Conservation (phyloP, 1,139 yeast species). For the Geotrichum reessii region DNA sequence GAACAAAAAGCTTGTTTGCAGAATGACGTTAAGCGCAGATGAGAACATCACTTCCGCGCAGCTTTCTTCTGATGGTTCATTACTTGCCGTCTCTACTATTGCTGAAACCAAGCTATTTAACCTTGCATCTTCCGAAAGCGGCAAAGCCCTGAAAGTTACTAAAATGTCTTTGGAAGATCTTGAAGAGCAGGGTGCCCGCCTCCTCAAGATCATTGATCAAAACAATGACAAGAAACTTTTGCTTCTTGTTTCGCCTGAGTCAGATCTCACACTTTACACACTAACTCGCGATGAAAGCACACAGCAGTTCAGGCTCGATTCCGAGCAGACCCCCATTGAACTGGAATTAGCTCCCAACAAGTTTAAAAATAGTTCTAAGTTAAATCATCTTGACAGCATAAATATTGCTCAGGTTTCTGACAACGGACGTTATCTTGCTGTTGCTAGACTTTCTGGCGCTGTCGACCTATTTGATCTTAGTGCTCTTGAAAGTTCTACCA, state of each 20-base stretch:
- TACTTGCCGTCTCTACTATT: conserved; percentile 67
- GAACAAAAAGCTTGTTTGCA: conserved; percentile 52
- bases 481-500: conserved; percentile 5
- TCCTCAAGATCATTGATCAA: conserved; percentile 20
- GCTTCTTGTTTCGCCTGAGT: conserved; percentile 57
- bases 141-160: conserved; percentile 20
- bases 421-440: conserved; percentile 44
- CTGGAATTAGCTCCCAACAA: conserved; percentile 30
- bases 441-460: conserved; percentile 60
- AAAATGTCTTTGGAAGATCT: conserved; percentile 38
- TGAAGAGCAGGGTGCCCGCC: conserved; percentile 51
- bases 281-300: conserved; percentile 30
- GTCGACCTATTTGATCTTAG: conserved; percentile 49
- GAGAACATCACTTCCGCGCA: conserved; percentile 72
- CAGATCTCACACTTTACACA: conserved; percentile 52
- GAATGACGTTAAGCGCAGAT: conserved; percentile 64
- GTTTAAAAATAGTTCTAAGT: conserved; percentile 32
- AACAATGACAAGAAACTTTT: conserved; percentile 30
- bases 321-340: conserved; percentile 17
- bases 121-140: conserved; percentile 36
- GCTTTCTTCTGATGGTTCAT: conserved; percentile 59
- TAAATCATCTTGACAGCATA: conserved; percentile 40
- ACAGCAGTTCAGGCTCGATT: conserved; percentile 8
- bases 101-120: conserved; percentile 64
- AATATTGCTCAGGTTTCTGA: conserved; percentile 48